Evolutionary conservation across 495 filamentous ascomycete genomes (phyloP).

Genomic region (Talaromyces wortmannii): DNA sequence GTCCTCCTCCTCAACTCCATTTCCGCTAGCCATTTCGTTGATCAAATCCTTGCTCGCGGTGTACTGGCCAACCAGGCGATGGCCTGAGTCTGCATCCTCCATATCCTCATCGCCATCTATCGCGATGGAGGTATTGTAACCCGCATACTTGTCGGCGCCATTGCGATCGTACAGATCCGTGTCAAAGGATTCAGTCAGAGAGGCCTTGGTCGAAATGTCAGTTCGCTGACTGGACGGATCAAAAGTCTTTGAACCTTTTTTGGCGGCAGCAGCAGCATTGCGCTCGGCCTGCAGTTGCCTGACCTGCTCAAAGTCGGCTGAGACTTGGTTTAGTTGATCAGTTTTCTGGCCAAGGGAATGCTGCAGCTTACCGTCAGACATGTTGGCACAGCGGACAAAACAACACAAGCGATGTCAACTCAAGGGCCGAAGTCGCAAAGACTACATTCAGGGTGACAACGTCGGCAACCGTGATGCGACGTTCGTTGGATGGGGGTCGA

Average conservation of each 20-base stretch:
- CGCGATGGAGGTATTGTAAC: constrained; percentile 86
- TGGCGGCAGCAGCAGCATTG: constrained; percentile 73
- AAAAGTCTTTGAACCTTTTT: constrained; percentile 83
- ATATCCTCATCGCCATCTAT: constrained; percentile 79
- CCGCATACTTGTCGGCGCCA: constrained; percentile 75
- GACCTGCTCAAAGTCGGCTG: constrained; percentile 78
- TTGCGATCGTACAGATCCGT: constrained; percentile 84
- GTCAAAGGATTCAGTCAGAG: constrained; percentile 91
- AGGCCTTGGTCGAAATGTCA: constrained; percentile 88
- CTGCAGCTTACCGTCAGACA: constrained; percentile 53
- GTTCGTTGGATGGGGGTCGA: not conserved
- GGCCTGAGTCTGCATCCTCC: constrained; percentile 65
- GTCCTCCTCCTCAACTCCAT: constrained; percentile 86
- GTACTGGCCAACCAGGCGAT: constrained; percentile 90
- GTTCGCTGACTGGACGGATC: constrained; percentile 81
- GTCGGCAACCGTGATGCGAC: constrained; percentile 2
- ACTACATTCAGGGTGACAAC: constrained; percentile 4
- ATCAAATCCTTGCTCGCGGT: constrained; percentile 87
- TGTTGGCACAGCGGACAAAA: constrained; percentile 20
- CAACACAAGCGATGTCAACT: constrained; percentile 3
- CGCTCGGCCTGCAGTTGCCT: constrained; percentile 85
- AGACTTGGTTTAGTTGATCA: constrained; percentile 13
- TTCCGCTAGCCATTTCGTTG: constrained; percentile 85
- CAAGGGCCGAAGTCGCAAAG: not conserved
- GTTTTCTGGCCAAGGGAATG: constrained; percentile 7